phyloP scores from a whole-genome alignment of 1,284 basidiomycete species.

The Irpex sp. region DNA sequence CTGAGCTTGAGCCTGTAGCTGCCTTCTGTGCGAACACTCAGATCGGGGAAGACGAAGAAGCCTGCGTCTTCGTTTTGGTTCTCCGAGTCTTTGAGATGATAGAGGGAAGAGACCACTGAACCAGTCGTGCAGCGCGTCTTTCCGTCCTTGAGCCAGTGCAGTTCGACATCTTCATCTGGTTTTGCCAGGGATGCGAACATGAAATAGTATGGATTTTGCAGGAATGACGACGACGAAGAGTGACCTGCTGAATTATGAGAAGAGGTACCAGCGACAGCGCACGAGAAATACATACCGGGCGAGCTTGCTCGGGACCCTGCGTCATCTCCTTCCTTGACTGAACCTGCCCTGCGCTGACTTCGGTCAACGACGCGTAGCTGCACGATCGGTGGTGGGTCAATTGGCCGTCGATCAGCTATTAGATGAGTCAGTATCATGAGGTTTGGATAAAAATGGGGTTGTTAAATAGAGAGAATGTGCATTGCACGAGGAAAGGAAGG shows the following conservation, averaged over 20 bases:
- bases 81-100: slow-evolving; percentile 91
- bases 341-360: slow-evolving; percentile 16
- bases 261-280: neutral
- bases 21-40: slow-evolving; percentile 87
- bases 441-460: neutral
- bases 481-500: neutral
- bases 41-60: slow-evolving; percentile 87
- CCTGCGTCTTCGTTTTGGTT: slow-evolving; percentile 80
- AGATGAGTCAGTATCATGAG: neutral
- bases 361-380: slow-evolving; percentile 83
- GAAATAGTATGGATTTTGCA: slow-evolving; percentile 92
- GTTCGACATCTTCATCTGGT: slow-evolving; percentile 85
- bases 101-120: slow-evolving; percentile 87
- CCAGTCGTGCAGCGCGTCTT: slow-evolving; percentile 86
- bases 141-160: slow-evolving; percentile 93
- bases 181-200: slow-evolving; percentile 88
- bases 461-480: neutral
- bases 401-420: slow-evolving; percentile 86
- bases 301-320: slow-evolving; percentile 22
- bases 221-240: slow-evolving; percentile 51
- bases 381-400: slow-evolving; percentile 96
- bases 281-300: slow-evolving; percentile 19
- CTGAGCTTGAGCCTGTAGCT: slow-evolving; percentile 83
- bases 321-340: slow-evolving; percentile 8
- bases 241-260: neutral